Conservation (phyloP, 805 yeast species). For the Cyberlindnera mississippiensis region DNA sequence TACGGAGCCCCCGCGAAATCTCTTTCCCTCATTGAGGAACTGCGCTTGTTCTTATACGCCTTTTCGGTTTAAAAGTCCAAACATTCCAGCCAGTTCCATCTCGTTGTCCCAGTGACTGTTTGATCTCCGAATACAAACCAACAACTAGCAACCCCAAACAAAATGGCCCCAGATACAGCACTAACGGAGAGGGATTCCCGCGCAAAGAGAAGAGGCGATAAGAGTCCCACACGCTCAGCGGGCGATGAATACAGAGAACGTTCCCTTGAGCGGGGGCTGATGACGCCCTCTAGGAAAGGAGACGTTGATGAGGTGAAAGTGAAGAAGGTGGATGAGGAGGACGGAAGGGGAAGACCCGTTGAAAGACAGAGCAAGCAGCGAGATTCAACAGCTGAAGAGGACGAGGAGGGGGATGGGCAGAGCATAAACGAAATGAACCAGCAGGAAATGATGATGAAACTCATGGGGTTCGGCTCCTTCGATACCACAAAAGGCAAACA, state of each 20-base stretch:
- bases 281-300: background rate
- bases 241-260: slow-evolving; percentile 14
- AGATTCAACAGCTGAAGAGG: too few species aligned
- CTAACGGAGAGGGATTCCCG: background rate
- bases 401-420: slow-evolving; percentile 18
- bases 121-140: background rate
- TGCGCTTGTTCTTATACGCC: too few species aligned
- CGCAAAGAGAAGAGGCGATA: slow-evolving; percentile 4
- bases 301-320: background rate
- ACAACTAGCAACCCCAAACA: background rate
- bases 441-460: slow-evolving; percentile 32
- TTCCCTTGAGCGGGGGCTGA: slow-evolving; percentile 3
- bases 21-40: too few species aligned
- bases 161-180: background rate
- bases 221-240: slow-evolving; percentile 8
- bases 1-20: background rate
- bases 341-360: slow-evolving; percentile 7
- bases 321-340: slow-evolving; percentile 5
- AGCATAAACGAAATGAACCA: slow-evolving; percentile 24
- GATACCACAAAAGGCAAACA: slow-evolving; percentile 54
- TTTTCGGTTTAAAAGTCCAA: too few species aligned
- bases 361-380: slow-evolving; percentile 22
- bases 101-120: too few species aligned
- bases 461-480: slow-evolving; percentile 60
- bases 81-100: too few species aligned